Evolutionary conservation across 1,284 basidiomycete genomes (phyloP).

Genomic region (Irpex sp.): DNA sequence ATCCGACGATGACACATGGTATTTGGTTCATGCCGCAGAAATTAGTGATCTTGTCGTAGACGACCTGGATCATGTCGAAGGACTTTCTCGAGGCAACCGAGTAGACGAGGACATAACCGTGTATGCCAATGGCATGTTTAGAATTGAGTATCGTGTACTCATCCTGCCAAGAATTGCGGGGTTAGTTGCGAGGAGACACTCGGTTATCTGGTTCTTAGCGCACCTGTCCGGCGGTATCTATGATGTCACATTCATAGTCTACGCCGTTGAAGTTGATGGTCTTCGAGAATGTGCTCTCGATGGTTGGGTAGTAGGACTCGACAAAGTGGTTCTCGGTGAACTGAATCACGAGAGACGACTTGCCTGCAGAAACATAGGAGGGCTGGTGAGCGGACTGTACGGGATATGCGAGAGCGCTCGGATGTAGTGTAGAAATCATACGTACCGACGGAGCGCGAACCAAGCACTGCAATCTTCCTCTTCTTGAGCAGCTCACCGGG

Average conservation of each 20-base stretch:
- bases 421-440: constrained; percentile 12
- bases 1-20: constrained; percentile 95
- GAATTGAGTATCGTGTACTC: constrained; percentile 83
- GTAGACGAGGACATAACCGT: constrained; percentile 91
- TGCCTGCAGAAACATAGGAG: constrained; percentile 44
- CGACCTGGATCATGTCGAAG: constrained; percentile 95
- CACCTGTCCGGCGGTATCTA: constrained; percentile 97
- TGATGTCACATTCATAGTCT: constrained; percentile 95
- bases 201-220: constrained; percentile 1
- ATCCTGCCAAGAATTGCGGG: constrained; percentile 46
- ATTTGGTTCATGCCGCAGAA: constrained; percentile 89
- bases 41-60: constrained; percentile 97
- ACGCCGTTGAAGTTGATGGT: constrained; percentile 79
- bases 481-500: constrained; percentile 67
- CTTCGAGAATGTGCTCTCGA: constrained; percentile 89
- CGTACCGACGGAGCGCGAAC: constrained; percentile 78
- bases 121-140: constrained; percentile 81
- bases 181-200: neutral
- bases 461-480: constrained; percentile 82
- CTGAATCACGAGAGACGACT: constrained; percentile 76
- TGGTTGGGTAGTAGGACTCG: constrained; percentile 92
- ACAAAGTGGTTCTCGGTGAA: constrained; percentile 70
- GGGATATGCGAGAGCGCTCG: constrained; percentile 4
- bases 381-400: constrained; percentile 17
- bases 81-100: constrained; percentile 89